A percentile compares a stretch with the other conserved stretches of the same genome.
Evolutionary conservation across 768 basidiomycete genomes (phyloP).

Genomic region (Leccinum fibrillosum): DNA sequence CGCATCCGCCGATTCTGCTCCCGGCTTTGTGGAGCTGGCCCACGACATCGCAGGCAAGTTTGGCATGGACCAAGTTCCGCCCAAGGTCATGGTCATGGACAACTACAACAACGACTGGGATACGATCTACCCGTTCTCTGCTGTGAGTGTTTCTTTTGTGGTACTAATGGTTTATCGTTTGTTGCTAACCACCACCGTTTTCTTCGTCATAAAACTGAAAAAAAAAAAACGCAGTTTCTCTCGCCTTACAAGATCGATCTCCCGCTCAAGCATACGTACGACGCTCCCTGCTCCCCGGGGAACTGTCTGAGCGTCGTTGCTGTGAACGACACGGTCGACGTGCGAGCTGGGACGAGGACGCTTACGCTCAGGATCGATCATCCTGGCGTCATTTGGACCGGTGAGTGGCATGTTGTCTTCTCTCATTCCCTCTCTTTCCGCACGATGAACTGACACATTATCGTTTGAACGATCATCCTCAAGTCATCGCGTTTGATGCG

Average conservation of each 20-base stretch:
- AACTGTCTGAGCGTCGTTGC: slow-evolving; percentile 53
- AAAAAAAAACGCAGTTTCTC: slow-evolving; percentile 55
- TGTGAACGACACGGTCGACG: slow-evolving; percentile 53
- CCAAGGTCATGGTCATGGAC: slow-evolving; percentile 56
- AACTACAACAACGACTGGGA: slow-evolving; percentile 90
- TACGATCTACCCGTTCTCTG: slow-evolving; percentile 74
- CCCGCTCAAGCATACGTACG: slow-evolving; percentile 44
- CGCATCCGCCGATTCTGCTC: slow-evolving; percentile 78
- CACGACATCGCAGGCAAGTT: slow-evolving; percentile 58
- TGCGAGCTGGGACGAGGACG: slow-evolving; percentile 58
- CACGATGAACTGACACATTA: not conserved
- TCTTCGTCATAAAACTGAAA: not conserved
- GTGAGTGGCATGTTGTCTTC: slow-evolving; percentile 32
- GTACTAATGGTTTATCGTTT: not conserved
- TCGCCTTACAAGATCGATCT: slow-evolving; percentile 79
- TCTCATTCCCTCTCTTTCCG: not conserved
- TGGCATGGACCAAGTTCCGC: slow-evolving; percentile 39
- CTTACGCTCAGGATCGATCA: slow-evolving; percentile 70
- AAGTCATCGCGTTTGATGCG: slow-evolving; percentile 87
- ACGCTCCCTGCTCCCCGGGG: slow-evolving; percentile 45
- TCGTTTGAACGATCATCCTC: not conserved
- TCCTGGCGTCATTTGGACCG: slow-evolving; percentile 85
- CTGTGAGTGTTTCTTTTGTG: slow-evolving; percentile 39
- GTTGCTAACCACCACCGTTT: not conserved
- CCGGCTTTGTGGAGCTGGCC: slow-evolving; percentile 66